A percentile compares a stretch with the other conserved stretches of the same genome.
phyloP scores from a whole-genome alignment of 306 rosid genomes.

The Lathyrus sativus region DNA sequence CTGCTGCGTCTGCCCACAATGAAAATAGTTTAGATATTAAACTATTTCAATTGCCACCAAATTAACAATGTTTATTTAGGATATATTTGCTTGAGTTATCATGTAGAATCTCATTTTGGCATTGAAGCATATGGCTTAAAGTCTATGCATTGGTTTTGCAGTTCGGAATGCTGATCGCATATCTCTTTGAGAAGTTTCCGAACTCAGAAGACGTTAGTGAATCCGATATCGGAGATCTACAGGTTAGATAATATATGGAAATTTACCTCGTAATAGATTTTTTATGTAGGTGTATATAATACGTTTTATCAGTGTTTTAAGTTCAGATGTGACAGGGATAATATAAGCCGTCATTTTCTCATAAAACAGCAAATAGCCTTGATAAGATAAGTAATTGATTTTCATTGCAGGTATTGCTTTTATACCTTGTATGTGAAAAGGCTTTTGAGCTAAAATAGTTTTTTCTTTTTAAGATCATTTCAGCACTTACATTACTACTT shows the following conservation, averaged over 20 bases:
- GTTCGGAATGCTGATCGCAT: conserved; percentile 94
- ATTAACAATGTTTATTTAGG: neutral
- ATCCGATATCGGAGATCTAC: conserved; percentile 83
- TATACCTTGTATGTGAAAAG: too few relatives aligned
- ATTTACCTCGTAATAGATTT: conserved; percentile 6
- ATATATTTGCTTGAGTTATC: neutral
- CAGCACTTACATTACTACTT: too few relatives aligned
- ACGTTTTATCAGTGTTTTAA: too few relatives aligned
- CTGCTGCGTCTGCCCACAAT: neutral
- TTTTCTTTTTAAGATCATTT: too few relatives aligned
- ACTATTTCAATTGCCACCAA: neutral
- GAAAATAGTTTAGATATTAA: neutral
- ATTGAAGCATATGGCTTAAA: conserved; percentile 30
- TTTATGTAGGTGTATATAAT: neutral
- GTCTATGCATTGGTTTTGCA: conserved; percentile 48
- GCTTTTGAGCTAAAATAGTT: too few relatives aligned
- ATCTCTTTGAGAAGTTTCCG: conserved; percentile 75
- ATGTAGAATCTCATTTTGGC: conserved; percentile 22
- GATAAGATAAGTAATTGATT: too few relatives aligned
- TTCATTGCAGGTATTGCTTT: neutral
- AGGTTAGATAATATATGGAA: conserved; percentile 53
- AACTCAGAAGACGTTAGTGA: conserved; percentile 67
- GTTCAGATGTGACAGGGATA: too few relatives aligned
- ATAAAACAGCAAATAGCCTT: too few relatives aligned
- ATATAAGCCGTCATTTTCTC: too few relatives aligned